These are phyloP conservation scores for Vitis amurensis DNA, from an alignment of 164 flowering plant species.

Conservation along the genomic window DNA sequence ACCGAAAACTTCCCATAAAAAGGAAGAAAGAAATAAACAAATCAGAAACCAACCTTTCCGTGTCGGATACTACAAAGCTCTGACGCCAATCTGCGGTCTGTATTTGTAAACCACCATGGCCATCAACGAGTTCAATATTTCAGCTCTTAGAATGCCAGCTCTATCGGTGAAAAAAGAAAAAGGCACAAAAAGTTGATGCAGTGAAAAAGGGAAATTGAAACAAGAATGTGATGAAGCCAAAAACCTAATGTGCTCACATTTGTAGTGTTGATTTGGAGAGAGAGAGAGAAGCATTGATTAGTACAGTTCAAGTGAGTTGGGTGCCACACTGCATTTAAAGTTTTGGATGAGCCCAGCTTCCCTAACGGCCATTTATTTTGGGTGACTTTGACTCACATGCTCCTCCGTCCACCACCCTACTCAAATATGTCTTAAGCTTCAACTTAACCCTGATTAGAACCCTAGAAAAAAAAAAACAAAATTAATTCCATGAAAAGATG, in stretches of 20 bases:
- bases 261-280: not conserved
- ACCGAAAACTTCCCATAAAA: not conserved
- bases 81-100: not conserved
- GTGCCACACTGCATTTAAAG: constrained; percentile 10
- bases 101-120: too few species aligned
- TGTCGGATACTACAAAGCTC: constrained; percentile 28
- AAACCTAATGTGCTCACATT: not conserved
- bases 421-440: too few species aligned
- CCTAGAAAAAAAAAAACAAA: too few species aligned
- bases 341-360: constrained; percentile 23
- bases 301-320: constrained; percentile 16
- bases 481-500: too few species aligned
- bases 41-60: constrained; percentile 22
- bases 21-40: not conserved
- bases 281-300: constrained; percentile 21
- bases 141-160: too few species aligned
- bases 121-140: too few species aligned
- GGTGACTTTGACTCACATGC: not conserved
- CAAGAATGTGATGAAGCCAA: not conserved
- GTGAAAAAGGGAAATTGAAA: constrained; percentile 3
- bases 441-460: too few species aligned
- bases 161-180: not conserved
- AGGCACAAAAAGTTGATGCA: not conserved
- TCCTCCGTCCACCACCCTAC: not conserved
- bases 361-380: constrained; percentile 36